A percentile compares a stretch with the other conserved stretches of the same genome.
phyloP scores from a whole-genome alignment of 23 red algal genomes.

The Agarophyton chilense region DNA sequence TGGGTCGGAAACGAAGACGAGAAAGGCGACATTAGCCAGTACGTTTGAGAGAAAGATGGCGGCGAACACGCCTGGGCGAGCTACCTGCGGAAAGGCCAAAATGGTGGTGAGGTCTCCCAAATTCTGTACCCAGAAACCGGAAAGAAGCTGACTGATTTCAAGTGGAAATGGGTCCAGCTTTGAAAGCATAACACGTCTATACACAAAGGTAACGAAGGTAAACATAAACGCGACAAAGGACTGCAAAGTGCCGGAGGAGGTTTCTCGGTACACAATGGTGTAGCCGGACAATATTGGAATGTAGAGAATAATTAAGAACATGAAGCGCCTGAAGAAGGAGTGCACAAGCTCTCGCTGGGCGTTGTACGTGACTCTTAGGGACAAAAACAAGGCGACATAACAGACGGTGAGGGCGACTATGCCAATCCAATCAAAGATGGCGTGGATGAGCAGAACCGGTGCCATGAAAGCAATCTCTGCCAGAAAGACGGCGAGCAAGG shows the following conservation, averaged over 20 bases:
- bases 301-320: conserved; percentile 63
- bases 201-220: conserved; percentile 70
- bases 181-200: conserved; percentile 78
- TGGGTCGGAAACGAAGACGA: conserved; percentile 72
- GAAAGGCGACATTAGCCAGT: conserved; percentile 62
- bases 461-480: conserved; percentile 51
- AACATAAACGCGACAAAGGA: conserved; percentile 48
- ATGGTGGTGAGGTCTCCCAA: conserved; percentile 50
- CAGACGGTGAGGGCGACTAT: conserved; percentile 60
- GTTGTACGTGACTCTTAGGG: conserved; percentile 30
- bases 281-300: conserved; percentile 58
- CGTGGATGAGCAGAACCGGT: conserved; percentile 43
- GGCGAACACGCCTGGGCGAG: conserved; percentile 38
- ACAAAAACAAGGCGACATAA: conserved; percentile 41
- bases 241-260: conserved; percentile 18
- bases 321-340: conserved; percentile 70
- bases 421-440: conserved; percentile 55
- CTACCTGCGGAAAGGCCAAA: conserved; percentile 70
- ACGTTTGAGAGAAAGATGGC: conserved; percentile 48
- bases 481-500: conserved; percentile 53
- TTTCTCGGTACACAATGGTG: conserved; percentile 69
- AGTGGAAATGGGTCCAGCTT: conserved; percentile 69
- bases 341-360: conserved; percentile 19
- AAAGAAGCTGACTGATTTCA: conserved; percentile 64
- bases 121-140: conserved; percentile 78